A percentile compares a stretch with the other conserved stretches of the same genome.
Conservation (phyloP, 2,329 filamentous ascomycete genomes). For the Aureobasidium pullulans region DNA sequence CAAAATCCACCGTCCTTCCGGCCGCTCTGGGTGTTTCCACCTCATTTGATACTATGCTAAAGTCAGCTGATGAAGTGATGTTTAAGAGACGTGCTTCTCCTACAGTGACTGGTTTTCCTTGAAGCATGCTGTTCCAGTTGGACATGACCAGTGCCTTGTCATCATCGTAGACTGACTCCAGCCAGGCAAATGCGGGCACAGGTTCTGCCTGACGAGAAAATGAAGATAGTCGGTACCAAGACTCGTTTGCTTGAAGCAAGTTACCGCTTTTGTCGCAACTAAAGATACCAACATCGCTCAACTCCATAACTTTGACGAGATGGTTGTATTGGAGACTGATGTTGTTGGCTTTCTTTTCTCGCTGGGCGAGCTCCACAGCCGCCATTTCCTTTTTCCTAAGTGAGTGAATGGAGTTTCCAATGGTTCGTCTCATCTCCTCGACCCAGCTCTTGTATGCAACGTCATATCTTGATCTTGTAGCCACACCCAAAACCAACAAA, state of each 20-base stretch:
- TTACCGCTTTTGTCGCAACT: constrained; percentile 13
- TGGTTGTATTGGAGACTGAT: constrained; percentile 9
- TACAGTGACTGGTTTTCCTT: constrained; percentile 8
- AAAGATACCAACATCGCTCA: constrained; percentile 15
- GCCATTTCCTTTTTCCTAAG: not conserved
- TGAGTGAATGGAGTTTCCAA: not conserved
- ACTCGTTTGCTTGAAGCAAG: constrained; percentile 15
- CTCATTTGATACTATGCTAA: constrained; percentile 7
- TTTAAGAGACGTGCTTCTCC: not conserved
- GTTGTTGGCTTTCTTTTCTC: constrained; percentile 10
- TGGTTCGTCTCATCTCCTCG: not conserved
- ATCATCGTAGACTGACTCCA: constrained; percentile 2
- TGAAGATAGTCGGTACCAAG: constrained; percentile 10
- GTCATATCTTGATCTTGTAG: not conserved
- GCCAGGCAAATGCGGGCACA: constrained; percentile 2
- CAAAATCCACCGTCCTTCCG: constrained; percentile 17
- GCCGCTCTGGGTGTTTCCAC: constrained; percentile 2
- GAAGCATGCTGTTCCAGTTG: not conserved
- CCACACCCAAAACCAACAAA: not conserved
- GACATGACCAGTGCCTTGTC: constrained; percentile 10
- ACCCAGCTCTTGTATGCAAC: not conserved
- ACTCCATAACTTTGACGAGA: constrained; percentile 15
- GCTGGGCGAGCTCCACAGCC: not conserved
- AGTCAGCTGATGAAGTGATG: not conserved
- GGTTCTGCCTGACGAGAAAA: not conserved